phyloP scores from a whole-genome alignment of 2,329 filamentous ascomycete species.

The Sarocladium brachiariae region DNA sequence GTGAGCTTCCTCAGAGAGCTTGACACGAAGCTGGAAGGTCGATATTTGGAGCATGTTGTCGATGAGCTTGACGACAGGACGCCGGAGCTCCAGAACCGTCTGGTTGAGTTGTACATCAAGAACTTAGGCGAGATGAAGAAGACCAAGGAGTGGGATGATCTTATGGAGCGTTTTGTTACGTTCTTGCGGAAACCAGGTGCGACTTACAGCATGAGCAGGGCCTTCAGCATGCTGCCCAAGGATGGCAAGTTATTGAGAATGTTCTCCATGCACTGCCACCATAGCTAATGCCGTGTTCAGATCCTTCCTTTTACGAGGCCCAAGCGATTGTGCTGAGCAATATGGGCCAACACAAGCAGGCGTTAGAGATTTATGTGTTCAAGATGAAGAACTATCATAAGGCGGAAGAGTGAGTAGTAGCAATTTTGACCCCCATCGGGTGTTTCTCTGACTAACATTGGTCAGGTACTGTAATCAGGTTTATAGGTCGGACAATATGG shows the following conservation, averaged over 20 bases:
- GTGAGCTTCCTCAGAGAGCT: conserved; percentile 66
- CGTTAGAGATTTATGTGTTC: conserved; percentile 96
- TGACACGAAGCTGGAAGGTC: conserved; percentile 64
- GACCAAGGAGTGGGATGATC: conserved; percentile 45
- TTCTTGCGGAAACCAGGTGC: conserved; percentile 46
- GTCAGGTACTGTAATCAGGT: conserved; percentile 80
- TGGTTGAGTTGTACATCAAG: conserved; percentile 65
- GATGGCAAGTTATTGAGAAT: conserved; percentile 53
- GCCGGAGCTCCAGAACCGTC: conserved; percentile 77
- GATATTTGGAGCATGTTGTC: conserved; percentile 87
- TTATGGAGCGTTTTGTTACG: conserved; percentile 60
- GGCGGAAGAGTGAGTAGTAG: conserved; percentile 80
- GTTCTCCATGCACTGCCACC: neutral
- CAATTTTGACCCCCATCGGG: neutral
- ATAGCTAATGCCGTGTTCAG: conserved; percentile 34
- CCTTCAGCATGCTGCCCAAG: conserved; percentile 69
- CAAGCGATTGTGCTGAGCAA: conserved; percentile 87
- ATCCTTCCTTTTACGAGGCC: conserved; percentile 80
- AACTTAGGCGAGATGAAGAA: conserved; percentile 41
- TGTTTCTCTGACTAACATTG: neutral
- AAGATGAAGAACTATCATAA: conserved; percentile 81
- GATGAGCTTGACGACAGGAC: conserved; percentile 77
- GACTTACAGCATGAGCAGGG: conserved; percentile 68
- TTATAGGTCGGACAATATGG: conserved; percentile 54
- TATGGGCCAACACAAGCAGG: conserved; percentile 93